Evolutionary conservation across 2,329 filamentous ascomycete genomes (phyloP), one percentile per base, ranked within the genome.

Genomic region (Exophiala sp.): DNA sequence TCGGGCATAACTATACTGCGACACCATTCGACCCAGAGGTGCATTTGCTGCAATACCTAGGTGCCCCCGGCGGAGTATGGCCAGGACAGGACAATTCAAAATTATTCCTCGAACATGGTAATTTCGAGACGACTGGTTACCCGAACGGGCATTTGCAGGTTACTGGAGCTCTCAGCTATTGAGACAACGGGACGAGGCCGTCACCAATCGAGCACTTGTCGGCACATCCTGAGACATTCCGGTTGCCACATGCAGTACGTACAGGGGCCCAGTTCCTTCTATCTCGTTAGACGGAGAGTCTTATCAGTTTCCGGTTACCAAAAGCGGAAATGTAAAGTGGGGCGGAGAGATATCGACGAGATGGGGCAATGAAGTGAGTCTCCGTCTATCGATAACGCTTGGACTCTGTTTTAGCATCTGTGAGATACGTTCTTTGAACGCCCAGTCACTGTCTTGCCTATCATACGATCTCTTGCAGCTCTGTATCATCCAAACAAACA

Each of bases 231-330:
- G 29, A 32, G 7, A 32, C 7, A 3, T 32, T n/a, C 29, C 29
- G 29, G 29, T 32, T 32, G 29, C 29, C 29, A n/a, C 29, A 32
- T 9, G 29, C 11, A 3, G 29, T 3, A 32, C 29, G n/a, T 7
- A 32, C 11, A n/a, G 29, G 11, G 29, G 7, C n/a, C 29, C 11
- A n/a, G 29, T 7, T 3, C 11, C 29, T n/a, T 32, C 7, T 32
- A 32, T 32, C 29, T 32, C 7, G 3, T 32, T 7, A 32, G 29
- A n/a, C 3, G 29, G n/a, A 7, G 3, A 10, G 7, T n/a, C 19
- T 38, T 45, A 14, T 14, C 24, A 23, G 32, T 35, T 22, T 24
- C 32, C 42, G 42, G 42, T 45, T 45, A 16, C 42, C 42, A 2
- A 30, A 45, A 35, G n/a, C 11, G 29, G 14, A 45, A 35, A 38